phyloP scores from a whole-genome alignment of 2,329 filamentous ascomycete genomes.

The Epichloe hybrida region DNA sequence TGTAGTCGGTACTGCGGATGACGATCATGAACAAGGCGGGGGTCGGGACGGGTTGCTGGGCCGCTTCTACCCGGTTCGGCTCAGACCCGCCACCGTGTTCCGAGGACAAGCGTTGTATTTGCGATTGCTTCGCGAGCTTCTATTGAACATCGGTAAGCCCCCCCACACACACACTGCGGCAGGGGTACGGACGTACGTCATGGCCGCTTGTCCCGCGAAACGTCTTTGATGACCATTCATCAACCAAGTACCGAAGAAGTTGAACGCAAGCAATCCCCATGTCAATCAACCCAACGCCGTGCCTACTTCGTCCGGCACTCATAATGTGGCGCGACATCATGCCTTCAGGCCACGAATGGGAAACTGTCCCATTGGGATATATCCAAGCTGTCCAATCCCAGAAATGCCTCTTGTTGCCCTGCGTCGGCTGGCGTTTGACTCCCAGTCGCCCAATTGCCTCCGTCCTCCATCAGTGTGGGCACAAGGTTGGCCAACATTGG shows the following conservation, averaged over 20 bases:
- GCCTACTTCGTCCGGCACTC: neutral
- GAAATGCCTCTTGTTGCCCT: conserved; percentile 8
- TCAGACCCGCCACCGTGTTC: too few relatives aligned
- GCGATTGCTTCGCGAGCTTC: too few relatives aligned
- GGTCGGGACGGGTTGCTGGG: too few relatives aligned
- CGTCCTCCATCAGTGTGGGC: conserved; percentile 1
- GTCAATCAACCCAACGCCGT: neutral
- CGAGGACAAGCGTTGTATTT: too few relatives aligned
- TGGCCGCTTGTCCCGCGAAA: neutral
- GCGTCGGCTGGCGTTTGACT: conserved; percentile 3
- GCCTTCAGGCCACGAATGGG: conserved; percentile 9
- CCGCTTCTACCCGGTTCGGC: neutral
- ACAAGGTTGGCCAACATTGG: neutral
- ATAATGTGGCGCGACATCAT: neutral
- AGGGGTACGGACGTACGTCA: too few relatives aligned
- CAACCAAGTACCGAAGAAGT: too few relatives aligned
- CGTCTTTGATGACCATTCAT: too few relatives aligned
- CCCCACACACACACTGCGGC: too few relatives aligned
- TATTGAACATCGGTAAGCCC: too few relatives aligned
- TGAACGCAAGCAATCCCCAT: neutral
- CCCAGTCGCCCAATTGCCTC: conserved; percentile 4
- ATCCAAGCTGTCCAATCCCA: conserved; percentile 18
- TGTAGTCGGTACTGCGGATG: too few relatives aligned
- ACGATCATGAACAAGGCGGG: too few relatives aligned
- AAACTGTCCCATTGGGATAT: conserved; percentile 21